A percentile compares a stretch with the other conserved stretches of the same genome.
Conservation (phyloP, 2,329 filamentous ascomycete genomes). For the Colletotrichum australisinense region DNA sequence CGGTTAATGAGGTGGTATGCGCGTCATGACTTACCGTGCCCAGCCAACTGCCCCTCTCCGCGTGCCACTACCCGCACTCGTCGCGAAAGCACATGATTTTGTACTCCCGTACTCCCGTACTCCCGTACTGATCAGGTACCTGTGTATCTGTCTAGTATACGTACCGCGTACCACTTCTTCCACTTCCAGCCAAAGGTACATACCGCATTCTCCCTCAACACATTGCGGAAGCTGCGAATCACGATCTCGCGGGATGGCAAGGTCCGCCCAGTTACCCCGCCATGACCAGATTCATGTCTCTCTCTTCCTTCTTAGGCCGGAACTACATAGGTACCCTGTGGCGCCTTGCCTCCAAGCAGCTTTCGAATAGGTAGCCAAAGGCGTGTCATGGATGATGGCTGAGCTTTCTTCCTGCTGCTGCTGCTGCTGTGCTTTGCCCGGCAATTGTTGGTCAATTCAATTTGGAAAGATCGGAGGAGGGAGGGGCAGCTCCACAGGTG, state of each 20-base stretch:
- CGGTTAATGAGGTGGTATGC: conserved; percentile 29
- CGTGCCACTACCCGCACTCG: neutral
- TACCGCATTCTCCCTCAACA: neutral
- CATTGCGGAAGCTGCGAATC: neutral
- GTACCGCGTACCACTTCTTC: no score
- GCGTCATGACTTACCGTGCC: conserved; percentile 27
- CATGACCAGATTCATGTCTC: neutral
- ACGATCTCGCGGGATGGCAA: neutral
- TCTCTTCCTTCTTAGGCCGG: neutral
- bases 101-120: neutral
- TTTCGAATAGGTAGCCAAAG: neutral
- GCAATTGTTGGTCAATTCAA: neutral
- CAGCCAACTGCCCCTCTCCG: conserved; percentile 1
- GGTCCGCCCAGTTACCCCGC: neutral
- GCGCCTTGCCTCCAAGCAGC: neutral
- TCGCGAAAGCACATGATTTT: conserved; percentile 36
- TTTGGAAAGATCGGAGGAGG: neutral
- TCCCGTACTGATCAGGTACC: neutral
- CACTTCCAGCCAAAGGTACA: no score
- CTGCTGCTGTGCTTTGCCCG: neutral
- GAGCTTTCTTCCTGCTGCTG: neutral
- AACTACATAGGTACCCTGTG: conserved; percentile 3
- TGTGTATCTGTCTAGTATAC: neutral
- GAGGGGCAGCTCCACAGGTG: neutral
- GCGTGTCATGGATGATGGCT: neutral